phyloP scores from a whole-genome alignment of 805 yeast species.

The Ogataea allantospora region DNA sequence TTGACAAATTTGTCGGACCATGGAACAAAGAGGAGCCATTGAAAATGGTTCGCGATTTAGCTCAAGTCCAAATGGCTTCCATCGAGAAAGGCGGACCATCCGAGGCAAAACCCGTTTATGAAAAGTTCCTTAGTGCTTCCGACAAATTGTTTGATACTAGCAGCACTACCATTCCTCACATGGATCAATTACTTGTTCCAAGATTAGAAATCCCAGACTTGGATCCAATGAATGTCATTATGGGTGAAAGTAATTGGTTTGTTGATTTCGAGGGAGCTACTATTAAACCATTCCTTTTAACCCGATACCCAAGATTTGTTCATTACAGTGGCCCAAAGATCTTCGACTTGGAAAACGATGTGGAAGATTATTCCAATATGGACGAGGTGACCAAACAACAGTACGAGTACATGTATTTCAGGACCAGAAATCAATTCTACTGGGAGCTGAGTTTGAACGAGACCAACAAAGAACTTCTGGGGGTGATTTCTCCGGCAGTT shows the following conservation, averaged over 20 bases:
- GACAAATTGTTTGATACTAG: constrained; percentile 56
- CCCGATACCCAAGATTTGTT: constrained; percentile 78
- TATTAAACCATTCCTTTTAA: constrained; percentile 78
- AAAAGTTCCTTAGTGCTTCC: constrained; percentile 54
- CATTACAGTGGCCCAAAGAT: constrained; percentile 88
- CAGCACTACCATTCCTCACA: constrained; percentile 58
- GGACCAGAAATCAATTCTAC: constrained; percentile 86
- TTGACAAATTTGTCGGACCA: constrained; percentile 67
- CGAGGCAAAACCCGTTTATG: constrained; percentile 59
- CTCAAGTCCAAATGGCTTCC: constrained; percentile 52
- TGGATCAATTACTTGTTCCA: constrained; percentile 63
- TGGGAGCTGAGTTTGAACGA: constrained; percentile 81
- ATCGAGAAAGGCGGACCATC: constrained; percentile 48
- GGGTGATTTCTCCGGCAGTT: constrained; percentile 78
- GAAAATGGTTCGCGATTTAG: constrained; percentile 63
- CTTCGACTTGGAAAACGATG: constrained; percentile 69
- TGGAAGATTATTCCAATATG: constrained; percentile 65
- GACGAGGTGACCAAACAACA: constrained; percentile 74
- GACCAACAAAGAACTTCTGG: constrained; percentile 62
- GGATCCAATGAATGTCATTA: constrained; percentile 84
- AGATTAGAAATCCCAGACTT: constrained; percentile 78
- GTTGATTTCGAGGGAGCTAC: constrained; percentile 81
- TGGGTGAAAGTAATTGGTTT: constrained; percentile 48
- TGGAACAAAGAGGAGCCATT: constrained; percentile 61
- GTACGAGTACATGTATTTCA: constrained; percentile 79